Base-by-base conservation (phyloP, 2,329 filamentous ascomycete genomes). In the Monosporascus ibericus region DNA sequence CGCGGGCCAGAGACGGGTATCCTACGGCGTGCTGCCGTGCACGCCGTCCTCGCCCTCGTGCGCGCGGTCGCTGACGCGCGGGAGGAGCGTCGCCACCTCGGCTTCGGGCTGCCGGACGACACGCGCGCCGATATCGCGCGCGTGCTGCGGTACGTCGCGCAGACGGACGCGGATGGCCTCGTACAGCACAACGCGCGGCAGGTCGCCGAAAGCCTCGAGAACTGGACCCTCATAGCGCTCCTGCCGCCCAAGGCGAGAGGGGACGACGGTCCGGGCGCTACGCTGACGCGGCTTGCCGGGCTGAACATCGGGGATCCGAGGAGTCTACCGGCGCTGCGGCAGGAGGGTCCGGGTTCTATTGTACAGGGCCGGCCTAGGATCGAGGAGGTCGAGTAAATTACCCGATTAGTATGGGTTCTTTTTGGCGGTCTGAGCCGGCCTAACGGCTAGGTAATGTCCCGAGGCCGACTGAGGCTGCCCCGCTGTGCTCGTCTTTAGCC, bases 141-240 rank as follows among this genome's bases (percentile, higher is more conserved):
- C 47, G 79, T 85, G 9, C 65, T 90, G 40, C 68, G 70, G 49
- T 90, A 89, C 66, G 75, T 88, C n/a, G 75, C 76, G 6, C 75
- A 71, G 39, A 84, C 82, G 24, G 87, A 91, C 66, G 78, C 75
- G 24, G 87, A 91, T 63, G 85, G 79, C 0, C 69, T 91, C 42
- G 87, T 88, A 11, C 77, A 77, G 56, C 77, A 84, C 59, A 86
- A 90, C 66, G 85, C 85, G 2, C 71, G 70, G 34, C 84, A 84
- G 59, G 84, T 86, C n/a, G 66, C 84, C 11, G 86, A 89, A 64
- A 85, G 80, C 48, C 63, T 90, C 55, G 78, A 84, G 58, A 80
- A 77, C 53, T 85, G 82, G 80, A 75, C 77, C 53, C 68, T 85
- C 65, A 75, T 78, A 50, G 73, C 67, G 49, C 58, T 83, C 51